A percentile compares a stretch with the other conserved stretches of the same genome.
Evolutionary conservation across 176 grass and related monocot genomes (phyloP).

Genomic region (Oryza rufipogon): DNA sequence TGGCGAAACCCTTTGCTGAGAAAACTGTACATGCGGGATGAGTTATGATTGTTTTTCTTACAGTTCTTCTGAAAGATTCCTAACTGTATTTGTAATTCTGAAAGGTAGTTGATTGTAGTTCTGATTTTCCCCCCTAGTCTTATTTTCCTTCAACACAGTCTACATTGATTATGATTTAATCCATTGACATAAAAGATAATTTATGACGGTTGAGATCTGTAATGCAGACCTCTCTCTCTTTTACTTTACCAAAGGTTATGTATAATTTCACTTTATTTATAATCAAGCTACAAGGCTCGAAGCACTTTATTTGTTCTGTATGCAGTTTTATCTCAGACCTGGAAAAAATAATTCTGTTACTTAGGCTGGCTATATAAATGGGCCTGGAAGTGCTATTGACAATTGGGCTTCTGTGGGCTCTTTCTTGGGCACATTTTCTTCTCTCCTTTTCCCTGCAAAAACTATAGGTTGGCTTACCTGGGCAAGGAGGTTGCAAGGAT

Average conservation of each 20-base stretch:
- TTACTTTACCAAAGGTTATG: background rate
- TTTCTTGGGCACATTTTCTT: background rate
- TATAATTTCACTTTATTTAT: background rate
- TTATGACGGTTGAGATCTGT: background rate
- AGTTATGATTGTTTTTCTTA: conserved; percentile 29
- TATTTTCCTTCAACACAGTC: background rate
- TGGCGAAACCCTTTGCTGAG: conserved; percentile 19
- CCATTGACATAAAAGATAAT: conserved; percentile 2
- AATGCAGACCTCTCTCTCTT: conserved; percentile 11
- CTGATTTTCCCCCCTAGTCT: background rate
- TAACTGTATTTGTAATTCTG: background rate
- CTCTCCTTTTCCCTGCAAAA: no score
- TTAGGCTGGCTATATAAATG: background rate
- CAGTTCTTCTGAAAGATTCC: conserved; percentile 27
- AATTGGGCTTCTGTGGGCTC: background rate
- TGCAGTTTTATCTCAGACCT: no score
- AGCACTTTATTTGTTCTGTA: no score
- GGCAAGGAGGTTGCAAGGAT: no score
- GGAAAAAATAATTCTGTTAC: background rate
- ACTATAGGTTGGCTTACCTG: no score
- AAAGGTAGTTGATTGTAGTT: background rate
- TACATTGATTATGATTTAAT: conserved; percentile 7
- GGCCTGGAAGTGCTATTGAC: no score
- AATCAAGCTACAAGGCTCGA: background rate
- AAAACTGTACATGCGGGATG: conserved; percentile 39